phyloP scores from a whole-genome alignment of 768 basidiomycete genomes.

The Pisolithus microcarpus region DNA sequence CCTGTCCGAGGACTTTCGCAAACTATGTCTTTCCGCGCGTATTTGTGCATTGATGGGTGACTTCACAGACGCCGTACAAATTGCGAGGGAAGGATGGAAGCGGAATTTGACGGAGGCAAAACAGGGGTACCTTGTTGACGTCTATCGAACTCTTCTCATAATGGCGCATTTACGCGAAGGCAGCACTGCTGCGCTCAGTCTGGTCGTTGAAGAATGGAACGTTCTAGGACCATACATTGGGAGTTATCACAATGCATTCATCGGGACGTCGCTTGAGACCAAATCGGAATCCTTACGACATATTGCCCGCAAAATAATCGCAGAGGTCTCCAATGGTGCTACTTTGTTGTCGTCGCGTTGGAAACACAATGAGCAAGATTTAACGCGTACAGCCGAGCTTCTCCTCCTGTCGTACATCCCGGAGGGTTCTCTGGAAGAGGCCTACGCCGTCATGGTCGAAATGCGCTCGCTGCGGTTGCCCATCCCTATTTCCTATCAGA shows the following conservation, averaged over 20 bases:
- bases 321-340: conserved; percentile 28
- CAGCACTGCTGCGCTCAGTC: conserved; percentile 29
- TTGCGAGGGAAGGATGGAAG: conserved; percentile 21
- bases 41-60: conserved; percentile 32
- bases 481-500: conserved; percentile 23
- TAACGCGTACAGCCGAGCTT: conserved; percentile 30
- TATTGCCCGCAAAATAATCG: conserved; percentile 21
- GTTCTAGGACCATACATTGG: conserved; percentile 21
- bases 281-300: conserved; percentile 23
- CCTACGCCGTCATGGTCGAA: conserved; percentile 33
- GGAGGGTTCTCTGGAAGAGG: conserved; percentile 28
- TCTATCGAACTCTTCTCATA: conserved; percentile 33
- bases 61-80: conserved; percentile 26
- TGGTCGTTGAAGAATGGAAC: conserved; percentile 35
- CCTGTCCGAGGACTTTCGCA: conserved; percentile 13
- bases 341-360: conserved; percentile 15
- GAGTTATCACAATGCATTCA: conserved; percentile 1
- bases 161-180: conserved; percentile 30
- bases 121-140: conserved; percentile 17
- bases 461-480: conserved; percentile 32
- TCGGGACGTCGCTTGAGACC: neutral
- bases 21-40: conserved; percentile 27
- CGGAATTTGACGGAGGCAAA: conserved; percentile 15
- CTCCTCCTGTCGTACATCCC: conserved; percentile 36
- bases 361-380: conserved; percentile 21